Evolutionary conservation across 2,329 filamentous ascomycete genomes (phyloP).

Genomic region (Myriosclerotinia scirpicola): DNA sequence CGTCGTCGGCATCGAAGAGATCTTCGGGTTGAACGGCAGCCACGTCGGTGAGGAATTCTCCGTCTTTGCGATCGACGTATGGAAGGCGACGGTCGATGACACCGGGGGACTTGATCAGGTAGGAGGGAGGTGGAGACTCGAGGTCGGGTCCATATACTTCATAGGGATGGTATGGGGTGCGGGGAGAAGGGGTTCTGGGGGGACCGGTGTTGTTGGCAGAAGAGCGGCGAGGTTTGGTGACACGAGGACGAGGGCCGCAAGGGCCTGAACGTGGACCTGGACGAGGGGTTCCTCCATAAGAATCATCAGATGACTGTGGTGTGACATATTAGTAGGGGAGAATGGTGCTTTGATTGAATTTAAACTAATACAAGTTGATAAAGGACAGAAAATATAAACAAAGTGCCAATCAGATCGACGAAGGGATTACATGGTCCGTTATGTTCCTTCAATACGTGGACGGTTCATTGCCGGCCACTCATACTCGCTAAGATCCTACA

Average conservation of each 20-base stretch:
- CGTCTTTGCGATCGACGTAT: background rate
- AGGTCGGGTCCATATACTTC: background rate
- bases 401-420: no score
- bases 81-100: background rate
- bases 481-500: no score
- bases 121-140: conserved; percentile 6
- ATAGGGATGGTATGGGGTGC: background rate
- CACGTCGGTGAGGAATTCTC: background rate
- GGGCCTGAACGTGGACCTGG: background rate
- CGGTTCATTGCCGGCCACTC: no score
- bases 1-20: conserved; percentile 13
- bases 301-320: background rate
- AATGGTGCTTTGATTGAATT: no score
- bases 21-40: background rate
- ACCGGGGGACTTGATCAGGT: conserved; percentile 1
- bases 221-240: background rate
- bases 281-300: background rate
- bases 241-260: no score
- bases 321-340: background rate
- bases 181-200: background rate
- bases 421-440: no score
- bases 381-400: background rate
- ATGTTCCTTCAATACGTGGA: no score
- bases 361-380: background rate
- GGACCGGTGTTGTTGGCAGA: background rate